Evolutionary conservation across 345 rosid genomes (phyloP), one percentile per base, ranked within the genome.

Genomic region (Pelargonium nanum): DNA sequence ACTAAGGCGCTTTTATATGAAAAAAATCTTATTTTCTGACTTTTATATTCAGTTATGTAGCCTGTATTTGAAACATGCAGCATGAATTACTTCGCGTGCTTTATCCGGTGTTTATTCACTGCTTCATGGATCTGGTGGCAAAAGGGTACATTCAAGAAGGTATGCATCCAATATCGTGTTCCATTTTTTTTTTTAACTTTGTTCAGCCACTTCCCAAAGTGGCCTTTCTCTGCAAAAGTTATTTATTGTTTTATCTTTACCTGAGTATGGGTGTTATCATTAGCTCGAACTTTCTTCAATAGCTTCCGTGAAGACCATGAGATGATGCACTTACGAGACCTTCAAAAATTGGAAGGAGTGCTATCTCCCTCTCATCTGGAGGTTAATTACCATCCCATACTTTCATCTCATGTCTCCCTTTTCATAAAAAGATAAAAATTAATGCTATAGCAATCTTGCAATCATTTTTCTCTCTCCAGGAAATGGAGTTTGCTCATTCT

Each of bases 41-140:
- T 22, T 13, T 15, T 19, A 16, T 21, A 12, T 19, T 15, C 10
- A 9, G 21, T 26, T 26, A 26, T 32, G 45, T 56, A 1, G 4
- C 24, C 28, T 22, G 70, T 58, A n/a, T 57, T 71, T 72, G 22
- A 19, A 63, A 58, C 53, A 21, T 75, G 79, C 90, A 94, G 99
- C 91, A 84, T 63, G 97, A 94, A 67, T 78, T 94, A 76, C 95
- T 94, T 59, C 87, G 96, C 32, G 95, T 94, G 67, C 95, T 93
- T 70, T 90, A 90, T 86, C 97, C 99, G 0, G 95, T 90, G 26
- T 93, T 87, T 73, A 79, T 90, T 62, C 97, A 93, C 70, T 84
- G 91, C 63, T 90, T 87, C 68, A 86, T 93, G 96, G 95, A 94
- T 77, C 75, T 94, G 62, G 86, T 94, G 22, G 89, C 92, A 0